Conservation (phyloP, 805 yeast species). For the Hanseniaspora thailandica region DNA sequence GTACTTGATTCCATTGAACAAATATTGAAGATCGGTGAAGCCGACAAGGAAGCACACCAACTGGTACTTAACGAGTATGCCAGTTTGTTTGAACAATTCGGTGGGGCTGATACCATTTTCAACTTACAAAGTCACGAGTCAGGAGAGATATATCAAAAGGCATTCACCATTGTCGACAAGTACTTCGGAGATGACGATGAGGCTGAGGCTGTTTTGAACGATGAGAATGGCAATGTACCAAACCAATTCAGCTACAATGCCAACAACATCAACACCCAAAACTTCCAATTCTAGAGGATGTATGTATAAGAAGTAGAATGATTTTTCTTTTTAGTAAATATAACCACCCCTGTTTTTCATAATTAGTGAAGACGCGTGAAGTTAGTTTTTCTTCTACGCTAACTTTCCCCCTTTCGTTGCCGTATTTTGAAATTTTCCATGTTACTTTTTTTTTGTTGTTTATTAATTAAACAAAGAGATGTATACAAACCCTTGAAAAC, state of each 20-base stretch:
- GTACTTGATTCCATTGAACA: conserved; percentile 92
- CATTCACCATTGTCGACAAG: conserved; percentile 78
- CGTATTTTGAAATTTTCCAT: background rate
- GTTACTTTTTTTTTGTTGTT: too few species aligned
- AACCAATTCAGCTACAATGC: conserved; percentile 72
- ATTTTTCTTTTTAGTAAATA: conserved; percentile 5
- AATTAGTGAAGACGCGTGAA: too few species aligned
- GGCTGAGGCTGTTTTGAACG: conserved; percentile 36
- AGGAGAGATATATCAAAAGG: conserved; percentile 84
- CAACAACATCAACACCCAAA: conserved; percentile 39
- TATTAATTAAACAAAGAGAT: too few species aligned
- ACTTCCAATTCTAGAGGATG: conserved; percentile 23
- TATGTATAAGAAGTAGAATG: background rate
- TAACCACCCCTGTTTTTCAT: too few species aligned
- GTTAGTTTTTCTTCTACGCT: background rate
- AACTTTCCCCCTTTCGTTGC: too few species aligned
- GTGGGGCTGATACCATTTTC: conserved; percentile 93
- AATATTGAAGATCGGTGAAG: conserved; percentile 86
- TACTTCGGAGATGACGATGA: conserved; percentile 75
- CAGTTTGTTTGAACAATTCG: conserved; percentile 89
- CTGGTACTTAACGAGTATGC: conserved; percentile 73
- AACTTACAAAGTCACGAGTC: conserved; percentile 86
- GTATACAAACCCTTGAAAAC: too few species aligned
- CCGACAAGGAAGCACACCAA: conserved; percentile 70
- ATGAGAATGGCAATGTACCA: conserved; percentile 67